These are phyloP conservation scores for Corylus heterophylla DNA, from an alignment of 306 rosid genomes.

Conservation along the genomic window DNA sequence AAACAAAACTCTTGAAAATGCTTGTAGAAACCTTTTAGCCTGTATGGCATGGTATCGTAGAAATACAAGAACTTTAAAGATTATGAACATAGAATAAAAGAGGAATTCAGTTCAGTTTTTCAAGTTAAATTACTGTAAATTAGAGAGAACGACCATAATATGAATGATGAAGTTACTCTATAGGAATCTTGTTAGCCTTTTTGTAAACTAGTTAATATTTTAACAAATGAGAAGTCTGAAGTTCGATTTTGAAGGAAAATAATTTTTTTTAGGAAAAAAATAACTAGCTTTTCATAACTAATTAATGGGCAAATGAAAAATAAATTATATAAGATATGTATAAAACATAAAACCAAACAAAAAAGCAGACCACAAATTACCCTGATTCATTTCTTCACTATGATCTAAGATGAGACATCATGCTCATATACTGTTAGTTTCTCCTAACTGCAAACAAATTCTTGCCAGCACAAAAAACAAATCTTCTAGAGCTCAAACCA, in stretches of 20 bases:
- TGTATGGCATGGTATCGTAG: background rate
- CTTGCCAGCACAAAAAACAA: background rate
- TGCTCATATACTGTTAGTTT: background rate
- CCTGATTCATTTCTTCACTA: background rate
- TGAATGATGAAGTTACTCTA: background rate
- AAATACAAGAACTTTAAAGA: background rate
- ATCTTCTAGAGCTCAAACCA: background rate
- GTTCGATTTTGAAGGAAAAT: background rate
- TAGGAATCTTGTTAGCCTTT: background rate
- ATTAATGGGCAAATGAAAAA: background rate
- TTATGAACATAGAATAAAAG: background rate
- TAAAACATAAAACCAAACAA: background rate
- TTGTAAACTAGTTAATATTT: background rate
- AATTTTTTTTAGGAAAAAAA: background rate
- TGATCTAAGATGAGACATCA: background rate
- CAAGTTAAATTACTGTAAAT: background rate
- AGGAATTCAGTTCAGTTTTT: background rate
- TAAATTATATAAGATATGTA: background rate
- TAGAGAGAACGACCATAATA: background rate
- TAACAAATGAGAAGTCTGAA: background rate
- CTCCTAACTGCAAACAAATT: background rate
- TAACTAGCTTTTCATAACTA: background rate
- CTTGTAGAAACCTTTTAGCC: conserved; percentile 5
- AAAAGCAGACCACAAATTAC: background rate
- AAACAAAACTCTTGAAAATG: background rate